phyloP scores from a whole-genome alignment of 1,284 basidiomycete species.

The Ceratobasidium sp. region DNA sequence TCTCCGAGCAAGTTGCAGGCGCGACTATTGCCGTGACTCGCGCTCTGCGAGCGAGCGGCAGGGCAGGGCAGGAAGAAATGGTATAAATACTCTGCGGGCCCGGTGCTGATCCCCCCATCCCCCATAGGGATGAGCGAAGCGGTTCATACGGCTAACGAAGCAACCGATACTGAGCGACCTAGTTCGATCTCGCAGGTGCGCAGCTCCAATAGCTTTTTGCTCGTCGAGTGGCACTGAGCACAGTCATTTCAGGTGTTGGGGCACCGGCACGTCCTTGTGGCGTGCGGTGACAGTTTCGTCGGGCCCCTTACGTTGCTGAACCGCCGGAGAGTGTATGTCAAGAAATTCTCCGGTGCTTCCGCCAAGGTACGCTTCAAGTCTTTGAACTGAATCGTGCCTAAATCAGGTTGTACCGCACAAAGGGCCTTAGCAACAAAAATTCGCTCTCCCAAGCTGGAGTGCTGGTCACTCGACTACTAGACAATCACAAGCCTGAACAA shows the following conservation, averaged over 20 bases:
- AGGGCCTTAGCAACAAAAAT: slow-evolving; percentile 44
- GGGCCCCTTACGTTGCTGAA: slow-evolving; percentile 42
- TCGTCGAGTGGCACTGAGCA: background rate
- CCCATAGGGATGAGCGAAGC: slow-evolving; percentile 46
- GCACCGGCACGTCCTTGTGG: slow-evolving; percentile 45
- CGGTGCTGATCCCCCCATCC: slow-evolving; percentile 1
- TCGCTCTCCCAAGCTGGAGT: slow-evolving; percentile 44
- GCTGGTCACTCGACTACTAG: slow-evolving; percentile 42
- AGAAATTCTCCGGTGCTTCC: slow-evolving; percentile 44
- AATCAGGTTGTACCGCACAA: background rate
- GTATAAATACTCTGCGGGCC: slow-evolving; percentile 23
- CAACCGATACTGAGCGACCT: slow-evolving; percentile 40
- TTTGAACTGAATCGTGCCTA: background rate
- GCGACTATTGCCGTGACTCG: slow-evolving; percentile 30
- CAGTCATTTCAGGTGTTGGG: slow-evolving; percentile 38
- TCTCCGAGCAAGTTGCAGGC: slow-evolving; percentile 26
- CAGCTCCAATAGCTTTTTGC: background rate
- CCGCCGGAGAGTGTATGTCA: slow-evolving; percentile 40
- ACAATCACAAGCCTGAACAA: slow-evolving; percentile 36
- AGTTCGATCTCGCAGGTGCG: slow-evolving; percentile 44
- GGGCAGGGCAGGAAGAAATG: slow-evolving; percentile 1
- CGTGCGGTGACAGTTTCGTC: slow-evolving; percentile 45
- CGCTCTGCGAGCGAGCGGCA: slow-evolving; percentile 4
- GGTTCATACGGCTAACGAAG: slow-evolving; percentile 31
- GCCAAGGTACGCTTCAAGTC: slow-evolving; percentile 28